Conservation (phyloP, 1,139 yeast genomes). For the Candida frijolesensis region DNA sequence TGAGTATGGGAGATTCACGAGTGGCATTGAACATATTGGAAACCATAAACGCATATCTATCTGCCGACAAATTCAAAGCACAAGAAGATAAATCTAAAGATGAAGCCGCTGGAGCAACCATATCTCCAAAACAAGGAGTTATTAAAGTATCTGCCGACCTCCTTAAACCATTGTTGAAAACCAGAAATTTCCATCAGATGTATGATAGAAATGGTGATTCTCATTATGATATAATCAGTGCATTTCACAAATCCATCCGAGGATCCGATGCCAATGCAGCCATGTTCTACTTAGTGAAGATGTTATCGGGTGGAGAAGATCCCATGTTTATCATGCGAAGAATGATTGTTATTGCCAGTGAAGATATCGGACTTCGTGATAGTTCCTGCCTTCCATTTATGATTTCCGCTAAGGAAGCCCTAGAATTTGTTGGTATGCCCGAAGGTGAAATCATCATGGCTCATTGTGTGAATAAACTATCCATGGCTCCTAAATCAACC, state of each 20-base stretch:
- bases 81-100: too few relatives aligned
- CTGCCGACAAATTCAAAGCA: conserved; percentile 33
- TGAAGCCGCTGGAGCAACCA: conserved; percentile 20
- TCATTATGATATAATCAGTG: conserved; percentile 93
- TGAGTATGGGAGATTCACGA: conserved; percentile 91
- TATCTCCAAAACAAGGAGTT: conserved; percentile 24
- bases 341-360: conserved; percentile 91
- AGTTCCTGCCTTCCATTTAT: conserved; percentile 86
- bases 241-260: conserved; percentile 87
- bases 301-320: conserved; percentile 92
- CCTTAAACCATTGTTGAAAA: conserved; percentile 40
- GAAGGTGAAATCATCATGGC: conserved; percentile 90
- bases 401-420: conserved; percentile 80
- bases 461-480: conserved; percentile 88
- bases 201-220: conserved; percentile 90
- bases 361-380: conserved; percentile 83
- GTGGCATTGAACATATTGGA: conserved; percentile 78
- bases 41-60: conserved; percentile 44
- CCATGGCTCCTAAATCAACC: conserved; percentile 83
- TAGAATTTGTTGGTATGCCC: conserved; percentile 94
- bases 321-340: conserved; percentile 90
- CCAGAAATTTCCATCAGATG: conserved; percentile 54
- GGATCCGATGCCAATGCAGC: conserved; percentile 92
- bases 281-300: conserved; percentile 77
- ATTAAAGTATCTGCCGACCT: conserved; percentile 35